Conservation (phyloP, 768 basidiomycete species). For the Sporobolomyces roseus region DNA sequence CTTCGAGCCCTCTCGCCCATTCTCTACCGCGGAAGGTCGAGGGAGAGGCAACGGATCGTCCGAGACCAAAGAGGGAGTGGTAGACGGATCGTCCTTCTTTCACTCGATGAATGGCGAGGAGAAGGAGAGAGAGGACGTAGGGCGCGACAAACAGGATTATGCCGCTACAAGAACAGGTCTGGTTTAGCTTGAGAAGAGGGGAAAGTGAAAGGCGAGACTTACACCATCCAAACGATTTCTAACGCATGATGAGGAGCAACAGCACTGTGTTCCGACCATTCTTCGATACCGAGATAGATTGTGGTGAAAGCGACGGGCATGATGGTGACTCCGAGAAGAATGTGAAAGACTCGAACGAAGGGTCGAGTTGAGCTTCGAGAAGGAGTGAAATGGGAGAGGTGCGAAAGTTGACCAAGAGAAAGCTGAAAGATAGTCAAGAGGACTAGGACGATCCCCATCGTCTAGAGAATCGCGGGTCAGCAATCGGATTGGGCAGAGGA, state of each 20-base stretch:
- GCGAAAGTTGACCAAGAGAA: conserved; percentile 4
- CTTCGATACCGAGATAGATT: background rate
- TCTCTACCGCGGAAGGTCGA: background rate
- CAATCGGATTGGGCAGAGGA: too few species aligned
- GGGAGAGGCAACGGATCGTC: background rate
- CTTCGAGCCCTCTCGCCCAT: background rate
- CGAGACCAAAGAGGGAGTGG: conserved; percentile 11
- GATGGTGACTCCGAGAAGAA: background rate
- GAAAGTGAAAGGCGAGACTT: background rate
- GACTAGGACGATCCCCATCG: conserved; percentile 5
- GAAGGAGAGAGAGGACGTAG: conserved; percentile 11
- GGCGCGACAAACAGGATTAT: conserved; percentile 9
- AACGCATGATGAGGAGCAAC: background rate
- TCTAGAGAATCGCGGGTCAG: too few species aligned
- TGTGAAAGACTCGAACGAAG: background rate
- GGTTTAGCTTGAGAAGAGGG: background rate
- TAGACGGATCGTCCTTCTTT: conserved; percentile 9
- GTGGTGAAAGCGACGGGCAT: background rate
- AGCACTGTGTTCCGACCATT: background rate
- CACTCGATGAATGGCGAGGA: background rate
- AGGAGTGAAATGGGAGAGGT: background rate
- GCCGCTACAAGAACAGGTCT: background rate
- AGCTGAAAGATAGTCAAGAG: conserved; percentile 13
- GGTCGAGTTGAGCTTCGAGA: conserved; percentile 1
- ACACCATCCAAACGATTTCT: background rate